Base-by-base conservation (phyloP, 2,329 filamentous ascomycete genomes). In the Fragosphaeria purpurea region DNA sequence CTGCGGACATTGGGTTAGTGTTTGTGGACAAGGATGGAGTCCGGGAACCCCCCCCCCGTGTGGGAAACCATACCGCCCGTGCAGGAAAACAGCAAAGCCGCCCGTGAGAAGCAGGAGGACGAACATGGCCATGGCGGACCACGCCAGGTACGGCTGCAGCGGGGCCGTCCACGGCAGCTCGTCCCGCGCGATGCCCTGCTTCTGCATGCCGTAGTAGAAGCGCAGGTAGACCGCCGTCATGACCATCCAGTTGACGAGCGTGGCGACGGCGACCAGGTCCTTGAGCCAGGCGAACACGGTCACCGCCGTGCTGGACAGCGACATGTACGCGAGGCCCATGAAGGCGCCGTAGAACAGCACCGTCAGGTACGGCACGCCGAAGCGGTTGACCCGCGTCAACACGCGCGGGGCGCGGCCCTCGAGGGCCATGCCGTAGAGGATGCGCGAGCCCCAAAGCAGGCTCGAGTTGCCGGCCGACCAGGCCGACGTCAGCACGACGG, bases 401-500 rank as follows among this genome's bases (percentile, higher is more conserved):
- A 81, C 59, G 44, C 70, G 66, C 0, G 79, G 79, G 0, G 80
- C 74, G 53, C 81, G 77, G 13, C 68, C 67, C 62, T 81, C 78
- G 9, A 79, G 70, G 0, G 80, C 79, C 50, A 82, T 65, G 4
- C 75, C 76, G 55, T 79, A 77, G 4, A 82, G 66, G 38, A 79
- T 76, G 44, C 80, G 72, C 0, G 79, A 79, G 32, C 77, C 79
- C 1, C 76, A 68, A 41, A 72, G 68, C 35, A 88, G 68, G 60
- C 75, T 78, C 56, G 83, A 79, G 56, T 88, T 88, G 0, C 77
- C 80, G 0, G 83, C 75, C 0, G 83, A 87, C 66, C 79, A 82
- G 0, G 82, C 83, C 0, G 82, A 84, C 0, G 82, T 85, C 55
- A 88, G 72, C 57, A 90, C 82, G 22, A 88, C 72, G 34, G 83